A percentile compares a stretch with the other conserved stretches of the same genome.
phyloP scores from a whole-genome alignment of 1,284 basidiomycete genomes.

The Ceratobasidium sp. region DNA sequence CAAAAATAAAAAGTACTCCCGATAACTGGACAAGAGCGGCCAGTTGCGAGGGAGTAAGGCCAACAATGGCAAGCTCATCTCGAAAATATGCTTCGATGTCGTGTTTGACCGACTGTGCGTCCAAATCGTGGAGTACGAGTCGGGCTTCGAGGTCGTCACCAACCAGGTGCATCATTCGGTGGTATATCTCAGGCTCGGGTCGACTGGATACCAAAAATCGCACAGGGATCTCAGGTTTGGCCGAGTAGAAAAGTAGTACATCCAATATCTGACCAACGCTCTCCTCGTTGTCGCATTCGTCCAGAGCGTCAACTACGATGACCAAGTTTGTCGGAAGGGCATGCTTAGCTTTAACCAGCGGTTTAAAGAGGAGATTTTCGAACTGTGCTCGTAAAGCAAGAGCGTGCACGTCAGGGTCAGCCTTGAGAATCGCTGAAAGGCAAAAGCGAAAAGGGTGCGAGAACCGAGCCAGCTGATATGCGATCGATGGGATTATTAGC shows the following conservation, averaged over 20 bases:
- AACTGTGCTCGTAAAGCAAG: not conserved
- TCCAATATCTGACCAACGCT: too few relatives aligned
- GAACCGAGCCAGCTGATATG: not conserved
- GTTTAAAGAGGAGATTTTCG: not conserved
- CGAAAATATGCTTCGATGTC: not conserved
- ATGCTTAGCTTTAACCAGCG: not conserved
- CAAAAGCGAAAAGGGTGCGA: not conserved
- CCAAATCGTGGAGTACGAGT: not conserved
- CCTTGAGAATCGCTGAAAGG: not conserved
- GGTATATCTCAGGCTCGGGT: not conserved
- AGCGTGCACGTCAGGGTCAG: not conserved
- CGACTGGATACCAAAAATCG: not conserved
- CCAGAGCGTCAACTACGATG: too few relatives aligned
- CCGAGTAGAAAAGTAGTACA: not conserved
- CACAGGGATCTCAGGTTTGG: not conserved
- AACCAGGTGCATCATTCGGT: not conserved
- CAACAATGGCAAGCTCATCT: not conserved
- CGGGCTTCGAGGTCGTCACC: not conserved
- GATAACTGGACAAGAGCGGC: too few relatives aligned
- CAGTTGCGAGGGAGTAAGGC: too few relatives aligned
- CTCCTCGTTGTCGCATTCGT: too few relatives aligned
- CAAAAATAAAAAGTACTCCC: too few relatives aligned
- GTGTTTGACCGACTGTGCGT: not conserved
- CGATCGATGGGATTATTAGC: not conserved
- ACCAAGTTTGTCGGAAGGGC: not conserved